Percentiles rank a stretch among this genome's conserved stretches.
phyloP scores from a whole-genome alignment of 768 basidiomycete genomes.

The Chlorophyllum brunneum region DNA sequence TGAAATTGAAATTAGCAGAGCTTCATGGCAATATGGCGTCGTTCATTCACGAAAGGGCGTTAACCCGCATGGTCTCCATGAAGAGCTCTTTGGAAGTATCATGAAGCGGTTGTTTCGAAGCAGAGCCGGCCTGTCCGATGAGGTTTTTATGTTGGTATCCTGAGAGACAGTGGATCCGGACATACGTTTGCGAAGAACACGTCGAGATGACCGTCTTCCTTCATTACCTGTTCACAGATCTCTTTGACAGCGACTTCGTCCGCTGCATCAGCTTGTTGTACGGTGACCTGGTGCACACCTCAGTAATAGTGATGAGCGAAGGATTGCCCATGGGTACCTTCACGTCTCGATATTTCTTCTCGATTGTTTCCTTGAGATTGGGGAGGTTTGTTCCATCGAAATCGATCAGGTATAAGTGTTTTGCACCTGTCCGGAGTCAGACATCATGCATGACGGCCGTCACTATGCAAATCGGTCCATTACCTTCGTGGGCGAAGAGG shows the following conservation, averaged over 20 bases:
- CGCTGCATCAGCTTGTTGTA: constrained; percentile 77
- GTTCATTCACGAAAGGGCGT: constrained; percentile 49
- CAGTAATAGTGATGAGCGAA: neutral
- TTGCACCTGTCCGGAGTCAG: constrained; percentile 49
- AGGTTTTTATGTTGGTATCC: constrained; percentile 3
- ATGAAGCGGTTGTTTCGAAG: constrained; percentile 37
- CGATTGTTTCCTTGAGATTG: constrained; percentile 65
- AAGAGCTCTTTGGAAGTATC: constrained; percentile 62
- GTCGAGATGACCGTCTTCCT: constrained; percentile 84
- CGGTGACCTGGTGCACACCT: constrained; percentile 58
- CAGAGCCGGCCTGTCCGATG: constrained; percentile 60
- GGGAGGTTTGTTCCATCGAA: constrained; percentile 65
- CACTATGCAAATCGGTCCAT: constrained; percentile 2
- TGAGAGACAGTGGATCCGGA: neutral
- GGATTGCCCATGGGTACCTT: constrained; percentile 46
- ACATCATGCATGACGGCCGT: neutral
- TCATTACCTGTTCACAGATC: constrained; percentile 67
- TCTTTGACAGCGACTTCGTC: constrained; percentile 64
- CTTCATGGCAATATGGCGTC: neutral
- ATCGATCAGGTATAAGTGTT: constrained; percentile 74
- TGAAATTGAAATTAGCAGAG: constrained; percentile 24
- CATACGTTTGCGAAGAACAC: constrained; percentile 94
- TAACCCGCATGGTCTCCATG: constrained; percentile 76
- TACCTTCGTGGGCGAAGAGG: constrained; percentile 79
- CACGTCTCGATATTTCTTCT: constrained; percentile 67